These are phyloP conservation scores for Phialophora macrospora DNA, from an alignment of 2,329 filamentous ascomycete genomes.

Conservation along the genomic window DNA sequence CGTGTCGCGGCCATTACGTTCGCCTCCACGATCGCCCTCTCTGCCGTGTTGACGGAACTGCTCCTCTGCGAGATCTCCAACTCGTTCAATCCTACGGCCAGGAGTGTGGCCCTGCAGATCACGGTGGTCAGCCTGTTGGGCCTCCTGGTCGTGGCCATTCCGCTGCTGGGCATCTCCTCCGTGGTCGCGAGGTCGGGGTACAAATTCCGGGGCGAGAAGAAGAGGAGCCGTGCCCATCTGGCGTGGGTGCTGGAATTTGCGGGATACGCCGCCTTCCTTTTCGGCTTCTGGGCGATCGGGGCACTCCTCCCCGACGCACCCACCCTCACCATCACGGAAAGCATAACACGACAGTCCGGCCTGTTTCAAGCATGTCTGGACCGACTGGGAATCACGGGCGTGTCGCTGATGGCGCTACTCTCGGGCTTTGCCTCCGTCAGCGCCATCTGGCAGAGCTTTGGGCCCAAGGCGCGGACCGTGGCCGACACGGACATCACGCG, in stretches of 20 bases:
- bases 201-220: conserved; percentile 63
- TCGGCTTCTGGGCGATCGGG: conserved; percentile 77
- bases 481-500: conserved; percentile 75
- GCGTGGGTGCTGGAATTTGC: conserved; percentile 68
- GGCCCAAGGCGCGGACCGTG: conserved; percentile 66
- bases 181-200: conserved; percentile 63
- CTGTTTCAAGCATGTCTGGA: conserved; percentile 63
- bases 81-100: conserved; percentile 69
- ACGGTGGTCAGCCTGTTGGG: conserved; percentile 74
- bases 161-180: conserved; percentile 76
- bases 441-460: conserved; percentile 82
- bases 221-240: conserved; percentile 61
- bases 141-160: conserved; percentile 74
- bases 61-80: conserved; percentile 85
- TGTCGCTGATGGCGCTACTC: conserved; percentile 83
- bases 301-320: conserved; percentile 60
- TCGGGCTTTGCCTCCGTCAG: conserved; percentile 89
- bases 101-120: conserved; percentile 69
- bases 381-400: conserved; percentile 80
- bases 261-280: conserved; percentile 71
- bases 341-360: conserved; percentile 46
- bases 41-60: conserved; percentile 76
- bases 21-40: conserved; percentile 75
- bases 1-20: conserved; percentile 68
- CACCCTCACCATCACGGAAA: conserved; percentile 48